These are phyloP conservation scores for Hsuehochloa calcarea DNA, from an alignment of 176 grass and related monocot genomes.

Conservation along the genomic window DNA sequence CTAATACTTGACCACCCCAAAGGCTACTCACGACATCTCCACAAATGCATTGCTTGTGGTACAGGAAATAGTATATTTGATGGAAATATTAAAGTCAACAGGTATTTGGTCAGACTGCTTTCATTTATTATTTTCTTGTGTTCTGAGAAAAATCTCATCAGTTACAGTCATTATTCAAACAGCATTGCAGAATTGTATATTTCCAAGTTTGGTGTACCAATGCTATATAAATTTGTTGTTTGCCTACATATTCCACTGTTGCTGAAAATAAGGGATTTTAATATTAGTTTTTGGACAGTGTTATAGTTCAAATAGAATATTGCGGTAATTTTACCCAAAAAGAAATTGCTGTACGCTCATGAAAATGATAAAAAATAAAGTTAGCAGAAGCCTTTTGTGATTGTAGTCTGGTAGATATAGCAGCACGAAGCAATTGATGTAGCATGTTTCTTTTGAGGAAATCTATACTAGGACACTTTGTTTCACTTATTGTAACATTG, in stretches of 20 bases:
- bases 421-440: not conserved
- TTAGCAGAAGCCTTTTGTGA: not conserved
- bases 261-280: not conserved
- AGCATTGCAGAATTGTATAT: not conserved
- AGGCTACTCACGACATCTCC: slow-evolving; percentile 80
- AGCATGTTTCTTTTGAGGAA: not conserved
- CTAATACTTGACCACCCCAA: slow-evolving; percentile 77
- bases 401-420: not conserved
- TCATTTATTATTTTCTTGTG: not conserved
- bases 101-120: slow-evolving; percentile 39
- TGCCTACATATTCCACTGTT: not conserved
- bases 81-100: slow-evolving; percentile 95
- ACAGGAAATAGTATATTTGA: slow-evolving; percentile 80
- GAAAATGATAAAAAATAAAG: not conserved
- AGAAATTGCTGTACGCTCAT: not conserved
- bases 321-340: not conserved
- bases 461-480: not conserved
- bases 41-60: slow-evolving; percentile 83
- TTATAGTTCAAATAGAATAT: not conserved
- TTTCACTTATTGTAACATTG: not conserved
- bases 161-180: not conserved
- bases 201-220: not conserved
- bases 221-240: not conserved
- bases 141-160: not conserved
- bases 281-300: not conserved